phyloP scores from a whole-genome alignment of 1,284 basidiomycete species.

The Heterobasidion irregulare region DNA sequence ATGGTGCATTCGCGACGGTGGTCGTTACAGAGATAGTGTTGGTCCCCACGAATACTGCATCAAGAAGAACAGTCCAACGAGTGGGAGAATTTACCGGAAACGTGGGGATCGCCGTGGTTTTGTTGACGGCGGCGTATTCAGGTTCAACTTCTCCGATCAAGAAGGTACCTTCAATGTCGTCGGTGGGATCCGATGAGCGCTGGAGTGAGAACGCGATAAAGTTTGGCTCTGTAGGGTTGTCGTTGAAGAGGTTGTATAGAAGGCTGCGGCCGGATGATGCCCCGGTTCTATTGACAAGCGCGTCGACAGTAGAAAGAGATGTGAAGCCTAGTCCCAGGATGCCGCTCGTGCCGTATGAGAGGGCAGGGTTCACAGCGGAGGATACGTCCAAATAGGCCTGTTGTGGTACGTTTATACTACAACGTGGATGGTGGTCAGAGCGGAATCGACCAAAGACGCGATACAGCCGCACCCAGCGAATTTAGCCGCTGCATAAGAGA shows the following conservation, averaged over 20 bases:
- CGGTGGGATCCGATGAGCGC: constrained; percentile 38
- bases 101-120: constrained; percentile 52
- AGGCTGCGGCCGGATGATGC: constrained; percentile 55
- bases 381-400: constrained; percentile 67
- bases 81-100: constrained; percentile 54
- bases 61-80: constrained; percentile 70
- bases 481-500: constrained; percentile 50
- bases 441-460: constrained; percentile 1
- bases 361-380: constrained; percentile 54
- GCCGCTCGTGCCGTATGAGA: constrained; percentile 65
- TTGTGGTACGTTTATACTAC: constrained; percentile 49
- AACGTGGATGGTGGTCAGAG: constrained; percentile 5
- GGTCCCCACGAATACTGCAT: constrained; percentile 52
- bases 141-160: constrained; percentile 65
- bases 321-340: constrained; percentile 75
- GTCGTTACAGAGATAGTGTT: constrained; percentile 44
- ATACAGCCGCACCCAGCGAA: constrained; percentile 54
- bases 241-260: constrained; percentile 65
- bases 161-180: constrained; percentile 56
- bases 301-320: constrained; percentile 61
- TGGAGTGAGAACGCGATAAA: constrained; percentile 71
- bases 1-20: constrained; percentile 46
- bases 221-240: constrained; percentile 62
- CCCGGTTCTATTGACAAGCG: constrained; percentile 45
- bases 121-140: constrained; percentile 45